Evolutionary conservation across 192 early-diverging fungal species (phyloP).

Genomic region (Nowakowskiella sp.): DNA sequence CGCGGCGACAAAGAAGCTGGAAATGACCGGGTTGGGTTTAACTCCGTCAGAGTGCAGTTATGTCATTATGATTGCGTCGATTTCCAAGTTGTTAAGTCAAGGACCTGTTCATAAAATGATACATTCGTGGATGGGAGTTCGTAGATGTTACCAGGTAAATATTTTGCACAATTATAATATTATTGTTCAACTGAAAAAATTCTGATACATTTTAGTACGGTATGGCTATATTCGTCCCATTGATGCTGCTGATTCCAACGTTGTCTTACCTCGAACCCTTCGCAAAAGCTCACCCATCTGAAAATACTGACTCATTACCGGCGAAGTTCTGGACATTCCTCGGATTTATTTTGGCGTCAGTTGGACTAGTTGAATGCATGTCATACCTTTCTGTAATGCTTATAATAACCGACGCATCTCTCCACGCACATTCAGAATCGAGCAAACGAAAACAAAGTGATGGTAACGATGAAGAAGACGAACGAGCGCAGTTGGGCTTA

Average conservation of each 20-base stretch:
- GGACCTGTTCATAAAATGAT: not conserved
- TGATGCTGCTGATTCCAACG: no score
- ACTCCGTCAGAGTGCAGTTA: conserved; percentile 7
- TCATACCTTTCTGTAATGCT: conserved; percentile 5
- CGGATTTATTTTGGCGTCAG: conserved; percentile 1
- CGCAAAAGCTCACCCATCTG: no score
- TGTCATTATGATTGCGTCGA: conserved; percentile 14
- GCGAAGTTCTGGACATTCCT: no score
- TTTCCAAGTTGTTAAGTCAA: conserved; percentile 8
- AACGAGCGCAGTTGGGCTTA: conserved; percentile 18
- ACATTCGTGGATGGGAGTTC: no score
- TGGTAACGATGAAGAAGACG: conserved; percentile 33
- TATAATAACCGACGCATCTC: conserved; percentile 1
- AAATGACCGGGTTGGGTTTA: not conserved
- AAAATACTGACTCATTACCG: no score
- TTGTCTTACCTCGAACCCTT: no score
- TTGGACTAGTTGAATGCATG: not conserved
- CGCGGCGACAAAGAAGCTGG: no score
- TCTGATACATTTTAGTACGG: no score
- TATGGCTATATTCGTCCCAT: no score
- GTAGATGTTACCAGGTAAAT: no score
- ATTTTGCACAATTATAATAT: no score
- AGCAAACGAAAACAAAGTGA: conserved; percentile 8
- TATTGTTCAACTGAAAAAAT: no score
- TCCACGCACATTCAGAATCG: conserved; percentile 1